A percentile compares a stretch with the other conserved stretches of the same genome.
These are phyloP conservation scores for Tylopilus sp. DNA, from an alignment of 768 basidiomycete genomes.

Conservation along the genomic window DNA sequence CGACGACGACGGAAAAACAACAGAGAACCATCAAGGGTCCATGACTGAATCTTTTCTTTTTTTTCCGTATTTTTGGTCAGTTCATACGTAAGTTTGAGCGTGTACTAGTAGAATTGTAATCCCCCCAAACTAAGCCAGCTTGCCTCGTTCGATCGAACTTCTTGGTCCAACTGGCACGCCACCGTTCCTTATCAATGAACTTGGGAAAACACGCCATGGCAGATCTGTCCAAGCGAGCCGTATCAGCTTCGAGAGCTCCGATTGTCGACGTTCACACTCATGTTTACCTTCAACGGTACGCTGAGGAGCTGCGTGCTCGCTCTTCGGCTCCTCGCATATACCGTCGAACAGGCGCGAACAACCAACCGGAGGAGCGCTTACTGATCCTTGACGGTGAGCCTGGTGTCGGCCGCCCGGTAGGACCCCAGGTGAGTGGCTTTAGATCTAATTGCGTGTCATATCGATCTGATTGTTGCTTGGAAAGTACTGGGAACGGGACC, in stretches of 20 bases:
- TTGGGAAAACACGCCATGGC: conserved; percentile 24
- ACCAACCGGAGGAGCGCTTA: conserved; percentile 59
- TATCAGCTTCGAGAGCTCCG: conserved; percentile 23
- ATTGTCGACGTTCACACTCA: conserved; percentile 86
- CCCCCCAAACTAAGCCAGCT: conserved; percentile 7
- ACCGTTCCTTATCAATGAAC: conserved; percentile 27
- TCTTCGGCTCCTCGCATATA: conserved; percentile 66
- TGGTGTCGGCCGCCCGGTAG: conserved; percentile 75
- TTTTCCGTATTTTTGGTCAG: conserved; percentile 10
- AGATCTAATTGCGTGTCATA: not conserved
- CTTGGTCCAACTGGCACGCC: conserved; percentile 5
- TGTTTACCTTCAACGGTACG: conserved; percentile 79
- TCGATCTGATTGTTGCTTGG: conserved; percentile 6
- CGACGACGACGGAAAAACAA: not conserved
- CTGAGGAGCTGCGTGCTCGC: conserved; percentile 63
- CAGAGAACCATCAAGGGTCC: conserved; percentile 1
- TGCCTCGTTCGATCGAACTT: conserved; percentile 9
- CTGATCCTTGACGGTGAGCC: conserved; percentile 80
- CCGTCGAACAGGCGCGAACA: conserved; percentile 39
- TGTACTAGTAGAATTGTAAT: conserved; percentile 18
- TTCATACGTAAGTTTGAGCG: conserved; percentile 11
- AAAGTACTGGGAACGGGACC: conserved; percentile 72
- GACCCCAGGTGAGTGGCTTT: conserved; percentile 55
- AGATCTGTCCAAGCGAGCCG: conserved; percentile 18
- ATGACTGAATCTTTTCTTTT: conserved; percentile 1